These are phyloP conservation scores for Nicotiana paniculata DNA, from an alignment of 257 asterid genomes.

Conservation along the genomic window DNA sequence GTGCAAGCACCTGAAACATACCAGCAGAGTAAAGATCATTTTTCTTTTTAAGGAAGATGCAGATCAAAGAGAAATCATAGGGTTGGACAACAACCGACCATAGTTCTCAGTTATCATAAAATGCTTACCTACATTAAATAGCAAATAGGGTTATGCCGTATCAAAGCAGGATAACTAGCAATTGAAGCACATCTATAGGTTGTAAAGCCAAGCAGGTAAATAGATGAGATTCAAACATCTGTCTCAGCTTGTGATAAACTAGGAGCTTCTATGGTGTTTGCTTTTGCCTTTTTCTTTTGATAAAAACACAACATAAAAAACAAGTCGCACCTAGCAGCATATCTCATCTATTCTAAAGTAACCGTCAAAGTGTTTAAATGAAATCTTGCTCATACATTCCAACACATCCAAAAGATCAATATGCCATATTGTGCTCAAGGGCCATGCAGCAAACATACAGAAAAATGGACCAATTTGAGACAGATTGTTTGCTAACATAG, in stretches of 20 bases:
- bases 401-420: background rate
- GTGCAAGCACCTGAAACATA: conserved; percentile 72
- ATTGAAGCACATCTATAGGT: background rate
- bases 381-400: background rate
- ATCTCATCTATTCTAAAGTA: background rate
- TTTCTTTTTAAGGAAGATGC: background rate
- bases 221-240: background rate
- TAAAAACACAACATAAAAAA: background rate
- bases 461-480: background rate
- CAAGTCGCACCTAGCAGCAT: background rate
- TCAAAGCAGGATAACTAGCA: background rate
- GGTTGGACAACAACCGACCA: background rate
- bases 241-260: background rate
- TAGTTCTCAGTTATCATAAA: background rate
- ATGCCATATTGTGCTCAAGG: background rate
- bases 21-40: conserved; percentile 2
- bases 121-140: background rate
- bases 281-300: background rate
- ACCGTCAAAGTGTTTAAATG: background rate
- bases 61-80: background rate
- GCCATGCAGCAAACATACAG: background rate
- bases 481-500: background rate
- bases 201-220: background rate
- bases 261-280: background rate
- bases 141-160: background rate